Evolutionary conservation across 768 basidiomycete genomes (phyloP).

Genomic region (Auricularia cornea): DNA sequence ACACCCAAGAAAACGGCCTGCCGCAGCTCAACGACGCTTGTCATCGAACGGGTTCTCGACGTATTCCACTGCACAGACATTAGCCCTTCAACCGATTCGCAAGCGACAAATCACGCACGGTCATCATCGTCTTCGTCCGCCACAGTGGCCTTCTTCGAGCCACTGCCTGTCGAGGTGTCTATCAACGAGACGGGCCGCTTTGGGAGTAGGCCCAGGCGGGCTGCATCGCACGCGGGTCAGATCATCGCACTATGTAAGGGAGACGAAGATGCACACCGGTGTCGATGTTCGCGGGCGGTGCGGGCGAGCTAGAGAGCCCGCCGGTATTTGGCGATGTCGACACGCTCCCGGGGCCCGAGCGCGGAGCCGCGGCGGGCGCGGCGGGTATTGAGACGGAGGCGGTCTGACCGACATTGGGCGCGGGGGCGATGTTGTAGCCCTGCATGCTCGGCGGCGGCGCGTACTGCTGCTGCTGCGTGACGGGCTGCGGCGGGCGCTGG

Average conservation of each 20-base stretch:
- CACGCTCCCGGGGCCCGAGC: neutral
- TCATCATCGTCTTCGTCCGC: neutral
- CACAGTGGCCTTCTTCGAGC: neutral
- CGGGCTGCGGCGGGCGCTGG: neutral
- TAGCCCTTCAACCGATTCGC: neutral
- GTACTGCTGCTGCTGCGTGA: neutral
- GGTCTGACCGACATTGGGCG: neutral
- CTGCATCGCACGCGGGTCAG: neutral
- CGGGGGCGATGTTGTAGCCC: neutral
- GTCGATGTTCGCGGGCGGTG: neutral
- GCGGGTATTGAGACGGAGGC: neutral
- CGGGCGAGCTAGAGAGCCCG: neutral
- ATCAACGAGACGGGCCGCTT: neutral
- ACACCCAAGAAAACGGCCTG: neutral
- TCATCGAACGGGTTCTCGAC: slow-evolving; percentile 1
- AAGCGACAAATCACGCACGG: neutral
- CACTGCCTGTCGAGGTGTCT: neutral
- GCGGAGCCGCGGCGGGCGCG: neutral
- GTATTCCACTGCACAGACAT: neutral
- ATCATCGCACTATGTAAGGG: neutral
- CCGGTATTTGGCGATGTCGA: neutral
- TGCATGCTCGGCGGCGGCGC: neutral
- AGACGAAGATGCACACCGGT: neutral
- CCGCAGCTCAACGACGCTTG: neutral
- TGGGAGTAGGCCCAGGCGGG: neutral